These are phyloP conservation scores for Blastocystis sp. DNA, from an alignment of 352 stramenopile species.

Conservation along the genomic window DNA sequence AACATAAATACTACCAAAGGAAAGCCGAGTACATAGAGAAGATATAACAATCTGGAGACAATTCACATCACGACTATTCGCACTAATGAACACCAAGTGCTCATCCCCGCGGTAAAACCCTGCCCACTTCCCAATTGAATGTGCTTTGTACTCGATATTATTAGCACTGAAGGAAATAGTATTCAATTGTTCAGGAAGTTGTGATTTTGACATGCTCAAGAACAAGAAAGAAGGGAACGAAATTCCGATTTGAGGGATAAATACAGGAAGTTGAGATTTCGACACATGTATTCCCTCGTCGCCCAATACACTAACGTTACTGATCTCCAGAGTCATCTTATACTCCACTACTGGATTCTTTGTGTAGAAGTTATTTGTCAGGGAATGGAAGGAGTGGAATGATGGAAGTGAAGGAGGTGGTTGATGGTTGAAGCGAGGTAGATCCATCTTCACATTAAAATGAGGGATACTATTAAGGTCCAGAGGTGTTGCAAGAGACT, in stretches of 20 bases:
- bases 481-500: too few species aligned
- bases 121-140: background rate
- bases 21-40: background rate
- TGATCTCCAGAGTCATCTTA: background rate
- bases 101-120: conserved; percentile 33
- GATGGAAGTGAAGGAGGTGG: background rate
- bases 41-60: background rate
- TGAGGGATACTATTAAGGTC: background rate
- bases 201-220: background rate
- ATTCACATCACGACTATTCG: background rate
- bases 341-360: conserved; percentile 19
- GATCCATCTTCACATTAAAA: background rate
- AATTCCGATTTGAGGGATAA: conserved; percentile 28
- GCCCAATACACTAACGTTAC: conserved; percentile 3
- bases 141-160: background rate
- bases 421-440: background rate
- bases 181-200: background rate
- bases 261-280: background rate
- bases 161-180: background rate
- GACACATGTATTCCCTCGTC: background rate
- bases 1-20: conserved; percentile 32
- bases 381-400: background rate
- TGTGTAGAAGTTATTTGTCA: background rate
- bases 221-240: conserved; percentile 7
- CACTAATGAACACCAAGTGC: background rate